These are phyloP conservation scores for Zasmidium angulare DNA, from an alignment of 2,329 filamentous ascomycete genomes.

Conservation along the genomic window DNA sequence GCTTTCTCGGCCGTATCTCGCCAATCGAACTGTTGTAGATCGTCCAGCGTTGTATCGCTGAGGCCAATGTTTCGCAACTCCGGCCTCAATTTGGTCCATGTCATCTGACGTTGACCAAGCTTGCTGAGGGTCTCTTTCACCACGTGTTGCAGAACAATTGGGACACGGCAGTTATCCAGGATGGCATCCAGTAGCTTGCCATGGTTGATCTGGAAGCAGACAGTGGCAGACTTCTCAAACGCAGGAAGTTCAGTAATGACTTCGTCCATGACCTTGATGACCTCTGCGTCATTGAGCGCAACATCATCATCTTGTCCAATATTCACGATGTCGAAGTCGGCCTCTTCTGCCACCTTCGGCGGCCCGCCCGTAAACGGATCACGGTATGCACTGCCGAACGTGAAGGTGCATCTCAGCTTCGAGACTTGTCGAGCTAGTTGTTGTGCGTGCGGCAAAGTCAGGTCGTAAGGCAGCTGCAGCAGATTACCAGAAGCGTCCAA, in stretches of 20 bases:
- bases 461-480: conserved; percentile 88
- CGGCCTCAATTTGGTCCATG: conserved; percentile 78
- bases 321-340: conserved; percentile 95
- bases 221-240: conserved; percentile 61
- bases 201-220: conserved; percentile 91
- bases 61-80: conserved; percentile 82
- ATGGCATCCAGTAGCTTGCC: conserved; percentile 81
- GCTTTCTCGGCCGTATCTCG: conserved; percentile 73
- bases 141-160: conserved; percentile 62
- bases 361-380: conserved; percentile 76
- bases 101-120: conserved; percentile 76
- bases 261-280: conserved; percentile 92
- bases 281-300: conserved; percentile 87
- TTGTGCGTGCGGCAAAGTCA: conserved; percentile 85
- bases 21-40: conserved; percentile 88
- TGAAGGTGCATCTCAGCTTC: conserved; percentile 72
- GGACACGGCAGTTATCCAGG: conserved; percentile 86
- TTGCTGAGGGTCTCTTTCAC: conserved; percentile 84
- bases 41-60: conserved; percentile 85
- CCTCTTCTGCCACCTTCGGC: conserved; percentile 79
- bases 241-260: conserved; percentile 71
- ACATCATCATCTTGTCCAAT: conserved; percentile 71
- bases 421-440: conserved; percentile 71
- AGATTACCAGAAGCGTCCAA: conserved; percentile 83
- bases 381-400: conserved; percentile 85